phyloP scores from a whole-genome alignment of 75 land plant species.

The Selaginella moellendorffii region DNA sequence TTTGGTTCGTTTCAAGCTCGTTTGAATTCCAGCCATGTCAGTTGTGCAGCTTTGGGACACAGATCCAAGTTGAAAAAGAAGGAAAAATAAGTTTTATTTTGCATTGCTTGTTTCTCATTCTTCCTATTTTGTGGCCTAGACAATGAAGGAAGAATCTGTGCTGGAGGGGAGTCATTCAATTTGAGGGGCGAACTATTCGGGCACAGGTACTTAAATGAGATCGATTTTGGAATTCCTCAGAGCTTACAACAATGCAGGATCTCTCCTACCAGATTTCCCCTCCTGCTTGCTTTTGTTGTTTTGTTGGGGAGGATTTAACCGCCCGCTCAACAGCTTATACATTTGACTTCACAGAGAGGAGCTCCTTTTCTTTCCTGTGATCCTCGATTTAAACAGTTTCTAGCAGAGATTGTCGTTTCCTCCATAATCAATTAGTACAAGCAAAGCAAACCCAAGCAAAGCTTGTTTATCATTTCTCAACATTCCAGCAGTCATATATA shows the following conservation, averaged over 20 bases:
- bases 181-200: neutral
- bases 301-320: neutral
- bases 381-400: neutral
- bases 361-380: neutral
- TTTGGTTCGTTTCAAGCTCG: too few relatives aligned
- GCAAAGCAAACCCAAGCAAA: too few relatives aligned
- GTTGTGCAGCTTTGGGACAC: too few relatives aligned
- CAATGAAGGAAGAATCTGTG: neutral
- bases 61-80: neutral
- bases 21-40: too few relatives aligned
- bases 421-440: too few relatives aligned
- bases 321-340: neutral
- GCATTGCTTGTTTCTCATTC: neutral
- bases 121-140: neutral
- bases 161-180: neutral
- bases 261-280: too few relatives aligned
- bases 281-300: too few relatives aligned
- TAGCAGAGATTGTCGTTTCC: too few relatives aligned
- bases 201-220: neutral
- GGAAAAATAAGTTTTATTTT: neutral
- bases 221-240: too few relatives aligned
- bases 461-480: too few relatives aligned
- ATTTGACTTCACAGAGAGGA: neutral
- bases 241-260: neutral
- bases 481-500: too few relatives aligned